Conservation (phyloP, 1,139 yeast species). For the Pichia kudriavzevii region DNA sequence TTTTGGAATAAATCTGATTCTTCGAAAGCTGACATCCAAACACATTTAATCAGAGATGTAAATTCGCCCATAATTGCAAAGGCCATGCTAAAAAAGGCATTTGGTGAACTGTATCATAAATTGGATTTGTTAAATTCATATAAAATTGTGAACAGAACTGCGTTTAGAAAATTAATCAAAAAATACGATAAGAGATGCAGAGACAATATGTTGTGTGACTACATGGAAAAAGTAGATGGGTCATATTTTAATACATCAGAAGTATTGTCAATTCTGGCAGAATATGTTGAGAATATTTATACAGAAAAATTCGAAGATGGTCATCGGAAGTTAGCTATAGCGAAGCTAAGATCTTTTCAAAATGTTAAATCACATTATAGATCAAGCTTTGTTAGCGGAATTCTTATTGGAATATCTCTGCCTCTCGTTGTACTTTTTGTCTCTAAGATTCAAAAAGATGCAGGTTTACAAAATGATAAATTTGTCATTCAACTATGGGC, state of each 20-base stretch:
- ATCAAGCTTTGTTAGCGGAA: constrained; percentile 51
- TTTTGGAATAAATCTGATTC: constrained; percentile 6
- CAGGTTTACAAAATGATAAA: constrained; percentile 38
- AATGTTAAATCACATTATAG: constrained; percentile 35
- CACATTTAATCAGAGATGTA: no score
- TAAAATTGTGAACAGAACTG: constrained; percentile 73
- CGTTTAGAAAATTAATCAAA: constrained; percentile 79
- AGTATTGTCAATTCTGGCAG: constrained; percentile 52
- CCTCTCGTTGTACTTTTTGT: constrained; percentile 55
- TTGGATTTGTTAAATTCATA: constrained; percentile 73
- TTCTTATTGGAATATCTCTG: constrained; percentile 60
- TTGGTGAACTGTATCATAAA: constrained; percentile 72
- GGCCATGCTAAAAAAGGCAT: constrained; percentile 54
- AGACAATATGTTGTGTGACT: constrained; percentile 41
- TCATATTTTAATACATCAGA: constrained; percentile 61
- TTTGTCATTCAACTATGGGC: constrained; percentile 83
- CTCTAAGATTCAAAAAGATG: constrained; percentile 40
- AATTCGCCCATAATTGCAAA: no score
- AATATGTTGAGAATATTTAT: constrained; percentile 60
- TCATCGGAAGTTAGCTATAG: constrained; percentile 67
- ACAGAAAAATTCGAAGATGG: constrained; percentile 63
- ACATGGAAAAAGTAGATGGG: constrained; percentile 50
- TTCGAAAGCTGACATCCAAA: not conserved
- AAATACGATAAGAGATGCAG: constrained; percentile 75
- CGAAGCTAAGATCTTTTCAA: constrained; percentile 52